Evolutionary conservation across 805 yeast genomes (phyloP).

Genomic region (Yamadazyma paraphyllophila): DNA sequence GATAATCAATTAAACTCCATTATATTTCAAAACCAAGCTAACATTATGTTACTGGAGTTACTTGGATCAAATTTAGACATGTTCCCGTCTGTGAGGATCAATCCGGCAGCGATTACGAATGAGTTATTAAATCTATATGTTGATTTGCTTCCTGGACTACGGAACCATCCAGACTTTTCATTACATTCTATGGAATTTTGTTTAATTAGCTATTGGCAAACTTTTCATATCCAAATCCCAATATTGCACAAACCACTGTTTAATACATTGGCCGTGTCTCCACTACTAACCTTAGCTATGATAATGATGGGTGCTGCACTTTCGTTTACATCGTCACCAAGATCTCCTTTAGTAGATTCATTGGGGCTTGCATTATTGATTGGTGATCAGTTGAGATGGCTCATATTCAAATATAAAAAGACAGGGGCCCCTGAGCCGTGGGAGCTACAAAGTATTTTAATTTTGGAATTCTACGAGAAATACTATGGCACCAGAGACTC

Average conservation of each 20-base stretch:
- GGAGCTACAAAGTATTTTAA: conserved; percentile 5
- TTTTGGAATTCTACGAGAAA: conserved; percentile 9
- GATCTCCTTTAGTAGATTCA: conserved; percentile 1
- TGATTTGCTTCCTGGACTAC: neutral
- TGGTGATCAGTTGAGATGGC: conserved; percentile 7
- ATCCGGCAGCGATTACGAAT: neutral
- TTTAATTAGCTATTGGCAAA: conserved; percentile 1
- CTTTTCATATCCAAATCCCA: conserved; percentile 2
- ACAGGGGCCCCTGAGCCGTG: conserved; percentile 4
- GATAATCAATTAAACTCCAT: neutral
- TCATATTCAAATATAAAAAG: conserved; percentile 3
- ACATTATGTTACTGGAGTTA: conserved; percentile 2
- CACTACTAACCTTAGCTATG: conserved; percentile 10
- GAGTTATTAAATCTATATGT: neutral
- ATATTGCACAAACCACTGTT: conserved; percentile 8
- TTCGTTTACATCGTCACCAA: neutral
- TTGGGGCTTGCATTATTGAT: neutral
- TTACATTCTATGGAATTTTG: conserved; percentile 1
- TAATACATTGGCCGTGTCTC: conserved; percentile 5
- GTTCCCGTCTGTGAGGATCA: conserved; percentile 1
- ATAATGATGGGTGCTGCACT: conserved; percentile 10
- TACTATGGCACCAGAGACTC: conserved; percentile 1
- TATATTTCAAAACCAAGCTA: conserved; percentile 6
- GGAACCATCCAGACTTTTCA: conserved; percentile 1
- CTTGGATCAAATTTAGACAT: conserved; percentile 2